A percentile compares a stretch with the other conserved stretches of the same genome.
These are phyloP conservation scores for Carnegiea gigantea DNA, from an alignment of 179 eudicot species.

Conservation along the genomic window DNA sequence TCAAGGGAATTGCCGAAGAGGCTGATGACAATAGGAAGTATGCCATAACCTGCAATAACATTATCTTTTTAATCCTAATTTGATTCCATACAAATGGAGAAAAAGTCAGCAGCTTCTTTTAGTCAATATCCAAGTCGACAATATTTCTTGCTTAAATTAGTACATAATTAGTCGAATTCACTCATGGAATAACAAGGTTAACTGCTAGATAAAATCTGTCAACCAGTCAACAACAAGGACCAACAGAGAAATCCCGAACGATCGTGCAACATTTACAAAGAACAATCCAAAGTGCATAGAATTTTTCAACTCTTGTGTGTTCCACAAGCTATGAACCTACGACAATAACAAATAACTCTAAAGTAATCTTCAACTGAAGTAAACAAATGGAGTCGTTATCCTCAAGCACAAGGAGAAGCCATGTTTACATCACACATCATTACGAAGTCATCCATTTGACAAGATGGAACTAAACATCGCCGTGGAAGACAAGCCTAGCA, in stretches of 20 bases:
- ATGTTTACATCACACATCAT: too few relatives aligned
- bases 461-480: too few relatives aligned
- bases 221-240: constrained; percentile 1
- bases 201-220: constrained; percentile 12
- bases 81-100: neutral
- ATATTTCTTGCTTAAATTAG: neutral
- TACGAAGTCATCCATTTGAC: too few relatives aligned
- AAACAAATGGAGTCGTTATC: too few relatives aligned
- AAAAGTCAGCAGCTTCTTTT: neutral
- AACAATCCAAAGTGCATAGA: neutral
- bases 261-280: neutral
- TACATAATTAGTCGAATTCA: neutral
- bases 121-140: neutral
- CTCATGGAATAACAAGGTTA: neutral
- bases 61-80: neutral
- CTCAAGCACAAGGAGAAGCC: neutral
- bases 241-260: neutral
- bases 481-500: too few relatives aligned
- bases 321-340: neutral
- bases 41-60: constrained; percentile 59
- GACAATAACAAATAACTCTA: too few relatives aligned
- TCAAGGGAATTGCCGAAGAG: constrained; percentile 74
- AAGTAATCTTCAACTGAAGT: too few relatives aligned
- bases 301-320: neutral
- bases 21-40: constrained; percentile 85